phyloP scores from a whole-genome alignment of 129 eudicot species.

The Silybum marianum region DNA sequence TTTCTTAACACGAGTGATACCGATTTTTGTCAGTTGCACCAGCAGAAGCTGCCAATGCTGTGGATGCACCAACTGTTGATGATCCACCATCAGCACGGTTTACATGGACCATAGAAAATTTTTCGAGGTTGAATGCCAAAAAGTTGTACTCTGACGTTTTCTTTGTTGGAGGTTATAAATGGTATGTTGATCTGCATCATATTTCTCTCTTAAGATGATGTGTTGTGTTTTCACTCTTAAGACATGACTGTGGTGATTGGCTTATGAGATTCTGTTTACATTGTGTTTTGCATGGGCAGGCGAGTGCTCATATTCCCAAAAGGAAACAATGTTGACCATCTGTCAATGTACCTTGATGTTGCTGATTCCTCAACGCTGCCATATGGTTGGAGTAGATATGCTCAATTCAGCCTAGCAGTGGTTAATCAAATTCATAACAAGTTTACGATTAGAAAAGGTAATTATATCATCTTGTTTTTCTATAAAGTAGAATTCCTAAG shows the following conservation, averaged over 20 bases:
- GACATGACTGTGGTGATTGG: constrained; percentile 8
- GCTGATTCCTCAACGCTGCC: constrained; percentile 74
- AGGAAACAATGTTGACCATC: constrained; percentile 84
- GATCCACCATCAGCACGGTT: constrained; percentile 82
- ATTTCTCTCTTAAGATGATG: not conserved
- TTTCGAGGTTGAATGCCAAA: constrained; percentile 60
- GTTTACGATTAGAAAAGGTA: constrained; percentile 75
- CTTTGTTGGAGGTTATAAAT: constrained; percentile 80
- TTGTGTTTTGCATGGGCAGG: constrained; percentile 49
- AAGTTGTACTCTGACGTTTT: constrained; percentile 74
- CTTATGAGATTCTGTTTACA: constrained; percentile 4
- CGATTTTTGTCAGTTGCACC: constrained; percentile 45
- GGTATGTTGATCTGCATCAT: constrained; percentile 47
- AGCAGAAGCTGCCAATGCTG: constrained; percentile 51
- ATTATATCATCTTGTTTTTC: not conserved
- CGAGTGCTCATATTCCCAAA: constrained; percentile 79
- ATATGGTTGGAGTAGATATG: constrained; percentile 87
- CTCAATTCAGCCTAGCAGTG: constrained; percentile 82
- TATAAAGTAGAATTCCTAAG: constrained; percentile 1
- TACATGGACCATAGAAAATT: constrained; percentile 77
- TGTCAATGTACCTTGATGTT: constrained; percentile 91
- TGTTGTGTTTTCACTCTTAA: not conserved
- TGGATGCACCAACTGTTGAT: constrained; percentile 66
- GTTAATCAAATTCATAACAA: constrained; percentile 69
- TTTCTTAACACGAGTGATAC: not conserved